Evolutionary conservation across 1,284 basidiomycete genomes (phyloP), one percentile per base, ranked within the genome.

Genomic region (Bondarzewia mesenterica): DNA sequence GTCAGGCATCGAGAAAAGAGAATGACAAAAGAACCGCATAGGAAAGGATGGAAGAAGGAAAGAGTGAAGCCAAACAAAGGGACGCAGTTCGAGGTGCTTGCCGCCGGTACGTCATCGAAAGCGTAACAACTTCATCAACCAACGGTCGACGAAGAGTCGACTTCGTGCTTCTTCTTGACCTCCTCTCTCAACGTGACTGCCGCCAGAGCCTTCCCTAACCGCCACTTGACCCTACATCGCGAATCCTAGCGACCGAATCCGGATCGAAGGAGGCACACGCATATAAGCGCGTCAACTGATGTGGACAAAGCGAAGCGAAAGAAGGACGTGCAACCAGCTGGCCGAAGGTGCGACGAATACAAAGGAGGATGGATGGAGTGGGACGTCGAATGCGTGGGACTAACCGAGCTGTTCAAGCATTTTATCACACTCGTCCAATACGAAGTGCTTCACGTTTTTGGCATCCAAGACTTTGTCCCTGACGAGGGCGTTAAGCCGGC

Each of bases 321-420:
- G 82, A 64, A 74, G 78, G 58, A 62, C 65, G 48, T 57, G 52
- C 60, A 54, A 53, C 61, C 58, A 59, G 59, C 58, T 58, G 63
- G 62, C 58, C 58, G 60, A 58, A 52, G 58, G 60, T 54, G 62
- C 59, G 58, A 57, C 53, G 58, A 57, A 61, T 56, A 62, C 57
- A 59, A 60, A 62, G 58, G 57, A 54, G 52, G 57, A 56, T 51
- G 56, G 50, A 55, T 51, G 52, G n/a, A 40, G 52, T 58, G 55
- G 57, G 53, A 57, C 46, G 55, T 59, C 54, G 66, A 82, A 77
- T 73, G 76, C 76, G 80, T 74, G 78, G 70, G 77, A 96, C 93
- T 95, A 87, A 97, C 93, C 94, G 75, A 99, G 93, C 84, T 94
- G 89, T 81, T 99, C 96, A 67, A 99, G 86, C 92, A 99, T 98